phyloP scores from a whole-genome alignment of 73 alveolate genomes.

The Tetrahymena thermophila region DNA sequence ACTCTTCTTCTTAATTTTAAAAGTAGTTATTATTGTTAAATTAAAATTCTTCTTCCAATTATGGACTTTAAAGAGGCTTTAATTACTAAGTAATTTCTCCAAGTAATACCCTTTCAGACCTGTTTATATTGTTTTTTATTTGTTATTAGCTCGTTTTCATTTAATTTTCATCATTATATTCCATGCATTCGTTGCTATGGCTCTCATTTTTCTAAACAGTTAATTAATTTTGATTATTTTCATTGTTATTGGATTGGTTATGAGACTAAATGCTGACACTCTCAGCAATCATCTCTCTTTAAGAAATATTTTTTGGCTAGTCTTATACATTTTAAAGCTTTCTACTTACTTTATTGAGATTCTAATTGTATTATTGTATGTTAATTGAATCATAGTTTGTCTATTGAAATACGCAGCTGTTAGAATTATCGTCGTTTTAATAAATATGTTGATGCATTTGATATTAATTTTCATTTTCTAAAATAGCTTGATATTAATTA shows the following conservation, averaged over 20 bases:
- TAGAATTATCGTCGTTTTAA: neutral
- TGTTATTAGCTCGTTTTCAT: neutral
- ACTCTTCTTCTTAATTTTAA: neutral
- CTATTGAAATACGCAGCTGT: neutral
- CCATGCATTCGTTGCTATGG: neutral
- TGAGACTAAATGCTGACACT: neutral
- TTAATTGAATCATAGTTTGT: neutral
- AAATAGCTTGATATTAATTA: neutral
- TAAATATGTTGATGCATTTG: neutral
- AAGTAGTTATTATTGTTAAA: neutral
- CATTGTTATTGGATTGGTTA: neutral
- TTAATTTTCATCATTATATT: neutral
- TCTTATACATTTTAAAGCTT: neutral
- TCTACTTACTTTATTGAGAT: neutral
- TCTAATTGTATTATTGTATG: neutral
- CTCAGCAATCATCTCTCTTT: neutral
- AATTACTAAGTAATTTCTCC: neutral
- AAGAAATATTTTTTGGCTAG: neutral
- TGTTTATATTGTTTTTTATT: neutral
- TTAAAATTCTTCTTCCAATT: neutral
- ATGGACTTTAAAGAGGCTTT: neutral
- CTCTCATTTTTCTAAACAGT: neutral
- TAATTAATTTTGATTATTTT: too few species aligned
- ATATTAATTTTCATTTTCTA: neutral
- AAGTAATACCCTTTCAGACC: neutral